Evolutionary conservation across 768 basidiomycete genomes (phyloP).

Genomic region (Auricularia heimuer): DNA sequence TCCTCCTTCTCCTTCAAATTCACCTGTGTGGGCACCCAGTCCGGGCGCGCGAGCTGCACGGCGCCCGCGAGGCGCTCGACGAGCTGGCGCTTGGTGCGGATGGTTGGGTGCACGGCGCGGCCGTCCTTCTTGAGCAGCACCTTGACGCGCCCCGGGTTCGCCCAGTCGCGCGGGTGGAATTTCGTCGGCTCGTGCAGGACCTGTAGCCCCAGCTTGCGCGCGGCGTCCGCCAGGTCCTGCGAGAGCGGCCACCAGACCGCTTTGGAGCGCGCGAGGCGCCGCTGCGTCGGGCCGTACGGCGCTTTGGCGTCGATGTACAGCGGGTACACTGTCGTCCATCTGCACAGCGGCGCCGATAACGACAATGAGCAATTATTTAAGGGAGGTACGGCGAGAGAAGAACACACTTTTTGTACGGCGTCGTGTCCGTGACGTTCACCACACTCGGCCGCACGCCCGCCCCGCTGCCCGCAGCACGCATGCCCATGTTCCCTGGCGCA

Average conservation of each 20-base stretch:
- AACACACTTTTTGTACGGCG: constrained; percentile 74
- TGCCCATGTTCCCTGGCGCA: background rate
- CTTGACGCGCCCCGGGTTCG: constrained; percentile 90
- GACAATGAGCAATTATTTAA: background rate
- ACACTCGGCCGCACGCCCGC: background rate
- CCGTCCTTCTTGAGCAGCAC: constrained; percentile 87
- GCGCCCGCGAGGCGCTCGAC: constrained; percentile 64
- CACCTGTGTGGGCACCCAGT: constrained; percentile 31
- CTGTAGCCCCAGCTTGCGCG: constrained; percentile 63
- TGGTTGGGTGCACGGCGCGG: constrained; percentile 47
- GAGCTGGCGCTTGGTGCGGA: constrained; percentile 74
- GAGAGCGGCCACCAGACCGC: constrained; percentile 93
- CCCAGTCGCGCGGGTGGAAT: constrained; percentile 93
- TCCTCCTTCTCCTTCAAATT: constrained; percentile 9
- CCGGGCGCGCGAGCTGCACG: constrained; percentile 65
- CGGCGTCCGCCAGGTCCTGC: constrained; percentile 84
- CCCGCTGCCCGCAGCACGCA: background rate
- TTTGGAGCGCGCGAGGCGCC: constrained; percentile 69
- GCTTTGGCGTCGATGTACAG: constrained; percentile 95
- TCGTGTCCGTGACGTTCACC: constrained; percentile 45
- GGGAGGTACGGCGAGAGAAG: constrained; percentile 4
- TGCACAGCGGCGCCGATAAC: constrained; percentile 21
- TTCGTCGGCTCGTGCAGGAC: constrained; percentile 85
- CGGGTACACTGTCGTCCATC: constrained; percentile 95
- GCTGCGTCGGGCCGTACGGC: constrained; percentile 71